A percentile compares a stretch with the other conserved stretches of the same genome.
phyloP scores from a whole-genome alignment of 2,329 filamentous ascomycete genomes.

The Aspergillus oerlinghausenensis region DNA sequence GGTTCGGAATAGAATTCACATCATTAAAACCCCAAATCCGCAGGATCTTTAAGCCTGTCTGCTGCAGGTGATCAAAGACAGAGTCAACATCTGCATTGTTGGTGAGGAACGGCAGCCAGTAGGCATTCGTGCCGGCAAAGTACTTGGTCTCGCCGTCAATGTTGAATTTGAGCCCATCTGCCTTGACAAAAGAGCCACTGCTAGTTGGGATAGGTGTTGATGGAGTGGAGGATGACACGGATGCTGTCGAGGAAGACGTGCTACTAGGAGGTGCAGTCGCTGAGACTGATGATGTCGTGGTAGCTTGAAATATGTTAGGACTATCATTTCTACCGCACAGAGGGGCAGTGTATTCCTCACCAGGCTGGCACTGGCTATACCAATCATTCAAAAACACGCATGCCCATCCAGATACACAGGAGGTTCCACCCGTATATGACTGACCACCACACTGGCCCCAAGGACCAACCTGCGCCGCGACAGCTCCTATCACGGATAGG shows the following conservation, averaged over 20 bases:
- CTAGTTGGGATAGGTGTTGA: not conserved
- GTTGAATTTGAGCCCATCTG: constrained; percentile 25
- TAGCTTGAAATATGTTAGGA: no score
- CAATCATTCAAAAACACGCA: constrained; percentile 14
- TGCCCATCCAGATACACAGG: not conserved
- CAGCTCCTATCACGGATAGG: constrained; percentile 6
- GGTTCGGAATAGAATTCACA: constrained; percentile 34
- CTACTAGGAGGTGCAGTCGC: no score
- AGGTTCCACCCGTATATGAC: constrained; percentile 7
- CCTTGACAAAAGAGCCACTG: constrained; percentile 8
- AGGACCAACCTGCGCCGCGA: constrained; percentile 3
- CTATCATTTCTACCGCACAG: not conserved
- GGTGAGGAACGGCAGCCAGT: constrained; percentile 48
- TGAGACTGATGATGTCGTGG: no score
- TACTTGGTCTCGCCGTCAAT: constrained; percentile 36
- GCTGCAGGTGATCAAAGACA: constrained; percentile 22
- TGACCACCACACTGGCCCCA: constrained; percentile 17
- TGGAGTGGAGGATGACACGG: no score
- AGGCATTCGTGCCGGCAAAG: constrained; percentile 47
- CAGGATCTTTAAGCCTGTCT: constrained; percentile 45
- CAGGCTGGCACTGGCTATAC: constrained; percentile 18
- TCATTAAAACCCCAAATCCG: constrained; percentile 52
- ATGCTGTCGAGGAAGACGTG: no score
- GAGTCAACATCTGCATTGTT: constrained; percentile 45
- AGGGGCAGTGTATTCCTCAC: not conserved